Conservation (phyloP, 495 filamentous ascomycete genomes). For the Aspergillus bridgeri region DNA sequence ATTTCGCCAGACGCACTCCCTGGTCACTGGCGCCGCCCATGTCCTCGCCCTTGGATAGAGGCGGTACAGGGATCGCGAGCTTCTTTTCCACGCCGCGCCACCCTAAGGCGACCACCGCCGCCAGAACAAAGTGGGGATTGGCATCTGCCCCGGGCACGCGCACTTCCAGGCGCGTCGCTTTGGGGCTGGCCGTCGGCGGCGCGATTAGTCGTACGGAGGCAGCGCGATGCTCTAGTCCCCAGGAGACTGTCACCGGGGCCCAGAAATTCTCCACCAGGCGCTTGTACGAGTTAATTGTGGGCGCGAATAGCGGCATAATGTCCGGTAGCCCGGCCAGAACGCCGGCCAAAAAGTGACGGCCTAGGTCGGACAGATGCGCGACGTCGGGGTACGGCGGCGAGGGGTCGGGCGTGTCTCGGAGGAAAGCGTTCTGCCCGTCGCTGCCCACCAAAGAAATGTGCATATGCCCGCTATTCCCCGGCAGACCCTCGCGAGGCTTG, state of each 20-base stretch:
- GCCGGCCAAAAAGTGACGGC: slow-evolving; percentile 90
- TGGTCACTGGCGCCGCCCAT: slow-evolving; percentile 64
- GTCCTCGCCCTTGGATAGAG: slow-evolving; percentile 75
- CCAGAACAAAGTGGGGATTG: slow-evolving; percentile 84
- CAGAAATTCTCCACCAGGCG: slow-evolving; percentile 98
- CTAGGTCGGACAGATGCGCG: slow-evolving; percentile 76
- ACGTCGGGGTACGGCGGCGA: slow-evolving; percentile 71
- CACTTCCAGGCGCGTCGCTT: slow-evolving; percentile 87
- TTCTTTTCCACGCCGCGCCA: slow-evolving; percentile 90
- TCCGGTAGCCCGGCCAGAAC: slow-evolving; percentile 85
- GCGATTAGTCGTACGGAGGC: slow-evolving; percentile 87
- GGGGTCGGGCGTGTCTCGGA: slow-evolving; percentile 64
- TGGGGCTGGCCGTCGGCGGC: slow-evolving; percentile 76
- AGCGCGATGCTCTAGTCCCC: slow-evolving; percentile 93
- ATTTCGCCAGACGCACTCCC: slow-evolving; percentile 69
- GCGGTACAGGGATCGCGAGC: slow-evolving; percentile 75
- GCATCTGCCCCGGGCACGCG: slow-evolving; percentile 88
- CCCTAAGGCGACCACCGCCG: slow-evolving; percentile 78
- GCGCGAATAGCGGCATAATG: slow-evolving; percentile 91
- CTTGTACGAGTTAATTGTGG: slow-evolving; percentile 96
- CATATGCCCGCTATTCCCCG: slow-evolving; percentile 93
- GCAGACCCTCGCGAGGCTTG: slow-evolving; percentile 86
- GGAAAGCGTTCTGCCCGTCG: slow-evolving; percentile 71
- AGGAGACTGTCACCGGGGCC: slow-evolving; percentile 95
- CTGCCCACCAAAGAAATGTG: slow-evolving; percentile 76